Evolutionary conservation across 495 filamentous ascomycete genomes (phyloP).

Genomic region (Geoglossum glabrum): DNA sequence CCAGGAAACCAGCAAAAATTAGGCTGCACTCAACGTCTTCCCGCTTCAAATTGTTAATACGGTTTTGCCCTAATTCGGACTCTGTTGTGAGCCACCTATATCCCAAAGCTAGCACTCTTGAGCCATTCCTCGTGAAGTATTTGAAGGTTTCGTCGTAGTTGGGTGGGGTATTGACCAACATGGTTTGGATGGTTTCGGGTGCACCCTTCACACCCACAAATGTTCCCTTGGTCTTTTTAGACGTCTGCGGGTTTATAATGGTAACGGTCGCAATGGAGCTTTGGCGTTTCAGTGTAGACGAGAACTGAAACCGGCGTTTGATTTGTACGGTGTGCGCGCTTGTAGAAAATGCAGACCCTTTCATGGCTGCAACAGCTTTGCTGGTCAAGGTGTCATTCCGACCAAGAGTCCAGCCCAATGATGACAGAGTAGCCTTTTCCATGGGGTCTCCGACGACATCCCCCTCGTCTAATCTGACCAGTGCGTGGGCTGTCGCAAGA

Average conservation of each 20-base stretch:
- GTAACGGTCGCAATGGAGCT: constrained; percentile 77
- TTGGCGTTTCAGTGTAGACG: constrained; percentile 85
- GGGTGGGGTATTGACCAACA: constrained; percentile 63
- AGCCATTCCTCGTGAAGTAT: constrained; percentile 87
- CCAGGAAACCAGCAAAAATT: constrained; percentile 83
- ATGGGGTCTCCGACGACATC: constrained; percentile 97
- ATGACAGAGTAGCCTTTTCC: constrained; percentile 85
- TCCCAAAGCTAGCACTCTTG: constrained; percentile 77
- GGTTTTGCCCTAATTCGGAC: constrained; percentile 54
- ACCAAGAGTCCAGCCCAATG: constrained; percentile 80
- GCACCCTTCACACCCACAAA: constrained; percentile 94
- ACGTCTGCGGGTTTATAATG: constrained; percentile 41
- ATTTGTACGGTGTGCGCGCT: constrained; percentile 54
- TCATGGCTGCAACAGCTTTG: constrained; percentile 17
- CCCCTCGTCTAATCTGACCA: constrained; percentile 91
- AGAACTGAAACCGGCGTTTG: constrained; percentile 95
- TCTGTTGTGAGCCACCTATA: constrained; percentile 78
- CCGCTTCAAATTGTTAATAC: constrained; percentile 79
- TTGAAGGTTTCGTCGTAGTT: constrained; percentile 98
- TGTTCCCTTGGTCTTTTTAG: constrained; percentile 54
- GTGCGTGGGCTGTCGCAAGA: constrained; percentile 81
- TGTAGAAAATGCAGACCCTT: constrained; percentile 10
- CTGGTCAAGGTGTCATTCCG: constrained; percentile 61
- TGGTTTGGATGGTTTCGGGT: constrained; percentile 84
- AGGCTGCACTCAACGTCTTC: constrained; percentile 79